Conservation (phyloP, 2,329 filamentous ascomycete species). For the Colletotrichum sojae region DNA sequence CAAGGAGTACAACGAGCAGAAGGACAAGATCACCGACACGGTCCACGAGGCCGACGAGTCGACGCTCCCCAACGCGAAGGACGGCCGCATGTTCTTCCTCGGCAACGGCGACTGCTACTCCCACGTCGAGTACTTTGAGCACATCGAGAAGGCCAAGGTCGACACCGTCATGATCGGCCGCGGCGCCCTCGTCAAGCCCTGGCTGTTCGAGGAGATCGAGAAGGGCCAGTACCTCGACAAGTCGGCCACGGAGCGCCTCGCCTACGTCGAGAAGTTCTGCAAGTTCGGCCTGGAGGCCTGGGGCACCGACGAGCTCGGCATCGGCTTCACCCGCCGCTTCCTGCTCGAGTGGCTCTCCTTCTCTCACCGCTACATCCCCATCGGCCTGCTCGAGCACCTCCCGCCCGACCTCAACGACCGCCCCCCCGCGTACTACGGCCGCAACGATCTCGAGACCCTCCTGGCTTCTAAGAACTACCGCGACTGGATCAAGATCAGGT, state of each 20-base stretch:
- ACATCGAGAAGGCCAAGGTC: conserved; percentile 83
- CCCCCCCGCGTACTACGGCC: conserved; percentile 84
- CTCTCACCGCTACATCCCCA: conserved; percentile 89
- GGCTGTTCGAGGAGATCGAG: conserved; percentile 97
- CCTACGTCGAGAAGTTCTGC: conserved; percentile 89
- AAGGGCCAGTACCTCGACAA: conserved; percentile 96
- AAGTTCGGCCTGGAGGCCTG: conserved; percentile 93
- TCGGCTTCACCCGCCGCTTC: conserved; percentile 92
- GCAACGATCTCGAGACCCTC: conserved; percentile 94
- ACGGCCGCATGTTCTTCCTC: conserved; percentile 86
- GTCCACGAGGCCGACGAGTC: conserved; percentile 81
- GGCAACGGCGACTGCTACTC: conserved; percentile 98
- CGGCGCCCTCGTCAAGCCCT: conserved; percentile 96
- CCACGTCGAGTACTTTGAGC: conserved; percentile 86
- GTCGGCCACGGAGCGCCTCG: conserved; percentile 86
- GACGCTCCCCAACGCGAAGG: conserved; percentile 75
- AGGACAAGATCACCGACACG: conserved; percentile 80
- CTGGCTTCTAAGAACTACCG: conserved; percentile 91
- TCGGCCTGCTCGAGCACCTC: conserved; percentile 89
- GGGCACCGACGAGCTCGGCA: conserved; percentile 94
- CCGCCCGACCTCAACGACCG: conserved; percentile 92
- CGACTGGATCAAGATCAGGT: conserved; percentile 99
- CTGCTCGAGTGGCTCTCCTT: conserved; percentile 97
- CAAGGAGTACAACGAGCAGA: conserved; percentile 81
- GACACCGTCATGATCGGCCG: conserved; percentile 98